Conservation (phyloP, 371 early-diverging fungal species). For the Blakeslea trispora region DNA sequence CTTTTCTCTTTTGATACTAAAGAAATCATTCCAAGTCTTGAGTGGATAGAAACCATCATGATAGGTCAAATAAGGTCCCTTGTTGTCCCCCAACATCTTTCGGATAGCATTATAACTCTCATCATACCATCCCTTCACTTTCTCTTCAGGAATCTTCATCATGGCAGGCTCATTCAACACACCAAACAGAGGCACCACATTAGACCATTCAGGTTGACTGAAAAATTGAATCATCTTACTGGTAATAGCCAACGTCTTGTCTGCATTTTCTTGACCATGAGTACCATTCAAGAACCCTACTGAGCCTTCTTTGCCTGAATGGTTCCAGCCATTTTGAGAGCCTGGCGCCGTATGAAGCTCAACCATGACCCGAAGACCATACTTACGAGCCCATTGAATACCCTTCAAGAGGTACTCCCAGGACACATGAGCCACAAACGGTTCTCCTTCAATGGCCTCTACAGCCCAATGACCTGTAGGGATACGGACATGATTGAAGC, state of each 20-base stretch:
- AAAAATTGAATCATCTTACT: slow-evolving; percentile 43
- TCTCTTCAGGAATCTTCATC: slow-evolving; percentile 21
- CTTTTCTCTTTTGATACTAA: slow-evolving; percentile 29
- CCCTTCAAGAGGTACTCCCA: slow-evolving; percentile 60
- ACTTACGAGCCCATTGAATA: slow-evolving; percentile 68
- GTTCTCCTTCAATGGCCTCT: slow-evolving; percentile 37
- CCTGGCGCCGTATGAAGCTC: slow-evolving; percentile 80
- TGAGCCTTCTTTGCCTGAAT: slow-evolving; percentile 56
- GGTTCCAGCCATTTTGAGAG: slow-evolving; percentile 80
- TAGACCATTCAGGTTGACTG: slow-evolving; percentile 48
- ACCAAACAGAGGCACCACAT: slow-evolving; percentile 57
- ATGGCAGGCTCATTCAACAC: slow-evolving; percentile 55
- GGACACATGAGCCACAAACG: slow-evolving; percentile 61
- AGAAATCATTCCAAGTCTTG: slow-evolving; percentile 39
- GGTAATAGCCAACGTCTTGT: slow-evolving; percentile 36
- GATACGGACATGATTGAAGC: slow-evolving; percentile 76
- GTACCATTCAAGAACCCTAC: slow-evolving; percentile 56
- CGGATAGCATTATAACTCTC: slow-evolving; percentile 37
- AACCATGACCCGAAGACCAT: slow-evolving; percentile 71
- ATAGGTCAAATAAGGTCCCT: slow-evolving; percentile 43
- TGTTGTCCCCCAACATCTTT: slow-evolving; percentile 18
- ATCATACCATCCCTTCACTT: slow-evolving; percentile 38
- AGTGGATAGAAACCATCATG: slow-evolving; percentile 50
- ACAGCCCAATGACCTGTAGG: slow-evolving; percentile 81
- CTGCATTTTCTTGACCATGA: slow-evolving; percentile 33